Evolutionary conservation across 2,329 filamentous ascomycete genomes (phyloP).

Genomic region (Alternaria alternata): DNA sequence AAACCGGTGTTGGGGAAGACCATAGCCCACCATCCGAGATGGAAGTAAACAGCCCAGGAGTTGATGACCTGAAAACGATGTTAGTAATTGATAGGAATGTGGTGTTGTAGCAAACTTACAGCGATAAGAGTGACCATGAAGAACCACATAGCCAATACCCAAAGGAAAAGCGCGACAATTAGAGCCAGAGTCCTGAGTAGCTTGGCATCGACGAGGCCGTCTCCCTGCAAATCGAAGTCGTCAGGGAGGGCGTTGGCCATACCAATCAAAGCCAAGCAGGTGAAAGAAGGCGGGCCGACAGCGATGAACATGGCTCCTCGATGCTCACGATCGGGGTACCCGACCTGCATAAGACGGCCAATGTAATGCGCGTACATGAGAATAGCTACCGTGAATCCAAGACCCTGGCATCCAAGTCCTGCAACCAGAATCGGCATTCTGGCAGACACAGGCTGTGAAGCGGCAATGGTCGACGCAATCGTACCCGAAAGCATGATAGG

Average conservation of each 20-base stretch:
- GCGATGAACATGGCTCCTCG: constrained; percentile 77
- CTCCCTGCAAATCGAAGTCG: constrained; percentile 58
- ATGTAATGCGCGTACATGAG: constrained; percentile 79
- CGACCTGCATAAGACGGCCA: constrained; percentile 72
- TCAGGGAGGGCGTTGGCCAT: constrained; percentile 65
- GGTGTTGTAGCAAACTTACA: constrained; percentile 32
- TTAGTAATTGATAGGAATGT: constrained; percentile 40
- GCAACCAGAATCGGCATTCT: constrained; percentile 71
- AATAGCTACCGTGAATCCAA: constrained; percentile 73
- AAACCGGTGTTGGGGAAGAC: constrained; percentile 56
- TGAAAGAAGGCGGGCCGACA: constrained; percentile 78
- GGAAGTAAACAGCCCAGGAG: constrained; percentile 60
- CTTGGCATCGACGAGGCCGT: constrained; percentile 55
- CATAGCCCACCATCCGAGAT: constrained; percentile 70
- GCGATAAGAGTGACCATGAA: constrained; percentile 56
- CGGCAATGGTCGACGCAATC: constrained; percentile 71
- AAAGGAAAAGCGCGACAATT: constrained; percentile 66
- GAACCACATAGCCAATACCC: constrained; percentile 69
- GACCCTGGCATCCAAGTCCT: constrained; percentile 73
- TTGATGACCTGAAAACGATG: constrained; percentile 36
- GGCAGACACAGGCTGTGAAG: constrained; percentile 64
- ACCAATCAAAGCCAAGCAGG: constrained; percentile 72
- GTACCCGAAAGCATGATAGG: constrained; percentile 77
- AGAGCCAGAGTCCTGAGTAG: constrained; percentile 58
- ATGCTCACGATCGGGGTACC: constrained; percentile 69